phyloP scores from a whole-genome alignment of 257 asterid species.

The Capsicum rhomboideum region DNA sequence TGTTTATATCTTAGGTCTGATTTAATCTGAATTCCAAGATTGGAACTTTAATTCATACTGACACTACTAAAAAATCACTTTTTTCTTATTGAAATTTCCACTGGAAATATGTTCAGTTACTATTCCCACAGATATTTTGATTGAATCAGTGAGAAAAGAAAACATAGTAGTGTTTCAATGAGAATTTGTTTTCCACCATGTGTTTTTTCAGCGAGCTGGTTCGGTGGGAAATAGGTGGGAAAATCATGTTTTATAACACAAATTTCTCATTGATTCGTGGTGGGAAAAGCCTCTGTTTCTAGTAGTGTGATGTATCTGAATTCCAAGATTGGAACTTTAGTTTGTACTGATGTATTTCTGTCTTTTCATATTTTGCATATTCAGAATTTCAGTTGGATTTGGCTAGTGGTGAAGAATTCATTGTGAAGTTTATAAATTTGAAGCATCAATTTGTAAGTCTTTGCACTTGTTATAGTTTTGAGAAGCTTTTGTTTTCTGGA shows the following conservation, averaged over 20 bases:
- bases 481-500: neutral
- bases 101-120: no score
- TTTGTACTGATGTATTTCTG: neutral
- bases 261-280: no score
- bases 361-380: neutral
- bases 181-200: no score
- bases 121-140: no score
- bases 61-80: neutral
- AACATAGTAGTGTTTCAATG: no score
- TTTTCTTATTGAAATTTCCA: no score
- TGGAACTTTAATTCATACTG: neutral
- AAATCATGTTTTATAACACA: no score
- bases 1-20: neutral
- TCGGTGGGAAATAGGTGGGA: no score
- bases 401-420: neutral
- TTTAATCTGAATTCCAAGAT: neutral
- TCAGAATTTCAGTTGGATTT: conserved; percentile 3
- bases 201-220: no score
- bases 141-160: no score
- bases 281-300: no score
- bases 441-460: neutral
- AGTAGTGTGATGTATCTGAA: neutral
- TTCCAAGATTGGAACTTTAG: neutral
- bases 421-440: neutral
- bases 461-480: neutral